phyloP scores from a whole-genome alignment of 306 rosid genomes.

The Calophaca sinica region DNA sequence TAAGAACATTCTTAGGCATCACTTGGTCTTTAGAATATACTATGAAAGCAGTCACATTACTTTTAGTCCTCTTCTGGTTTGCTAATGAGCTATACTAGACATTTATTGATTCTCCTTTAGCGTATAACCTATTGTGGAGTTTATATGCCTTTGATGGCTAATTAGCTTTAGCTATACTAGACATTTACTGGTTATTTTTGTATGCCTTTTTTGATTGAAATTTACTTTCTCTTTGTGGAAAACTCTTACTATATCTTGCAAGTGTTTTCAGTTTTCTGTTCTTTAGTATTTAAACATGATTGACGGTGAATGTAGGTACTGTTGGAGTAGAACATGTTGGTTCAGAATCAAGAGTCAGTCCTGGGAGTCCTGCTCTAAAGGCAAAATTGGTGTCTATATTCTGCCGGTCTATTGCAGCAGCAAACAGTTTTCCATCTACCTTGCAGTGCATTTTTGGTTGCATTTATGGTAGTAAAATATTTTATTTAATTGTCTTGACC shows the following conservation, averaged over 20 bases:
- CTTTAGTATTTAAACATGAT: constrained; percentile 40
- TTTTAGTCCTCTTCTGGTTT: background rate
- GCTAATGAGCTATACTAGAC: background rate
- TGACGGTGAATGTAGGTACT: constrained; percentile 64
- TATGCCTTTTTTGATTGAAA: constrained; percentile 1
- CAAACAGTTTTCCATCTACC: constrained; percentile 93
- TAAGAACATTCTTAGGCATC: constrained; percentile 6
- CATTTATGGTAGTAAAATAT: constrained; percentile 75
- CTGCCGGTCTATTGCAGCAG: constrained; percentile 92
- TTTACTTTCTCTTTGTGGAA: constrained; percentile 24
- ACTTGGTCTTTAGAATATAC: constrained; percentile 16
- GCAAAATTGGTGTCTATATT: constrained; percentile 88
- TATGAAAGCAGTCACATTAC: constrained; percentile 25
- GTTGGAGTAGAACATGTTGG: constrained; percentile 66
- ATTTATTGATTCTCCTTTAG: constrained; percentile 27
- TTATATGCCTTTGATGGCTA: constrained; percentile 18
- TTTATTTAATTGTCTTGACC: constrained; percentile 23
- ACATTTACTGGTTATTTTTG: background rate
- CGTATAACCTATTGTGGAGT: constrained; percentile 4
- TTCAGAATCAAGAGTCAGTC: constrained; percentile 76
- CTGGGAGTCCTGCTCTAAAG: constrained; percentile 77
- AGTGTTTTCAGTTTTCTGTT: constrained; percentile 23
- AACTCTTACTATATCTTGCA: constrained; percentile 14
- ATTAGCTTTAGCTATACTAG: constrained; percentile 1
- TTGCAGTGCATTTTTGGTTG: constrained; percentile 96